Percentiles rank a stretch among this genome's conserved stretches.
Evolutionary conservation across 148 eudicot species (phyloP).

Genomic region (Drosera capensis): DNA sequence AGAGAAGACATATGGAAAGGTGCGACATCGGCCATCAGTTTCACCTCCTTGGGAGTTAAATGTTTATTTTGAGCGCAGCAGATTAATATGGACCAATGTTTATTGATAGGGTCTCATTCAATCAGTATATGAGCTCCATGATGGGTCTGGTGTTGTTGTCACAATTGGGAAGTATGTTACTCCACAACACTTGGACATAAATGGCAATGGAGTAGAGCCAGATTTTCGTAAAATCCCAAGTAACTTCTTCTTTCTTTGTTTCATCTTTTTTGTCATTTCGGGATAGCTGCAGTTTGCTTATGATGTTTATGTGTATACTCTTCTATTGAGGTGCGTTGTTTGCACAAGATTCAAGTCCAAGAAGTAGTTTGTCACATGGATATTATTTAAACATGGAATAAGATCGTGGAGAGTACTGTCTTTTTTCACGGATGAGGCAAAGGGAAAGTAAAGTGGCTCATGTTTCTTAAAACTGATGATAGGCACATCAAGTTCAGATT

Average conservation of each 20-base stretch:
- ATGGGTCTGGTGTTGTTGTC: conserved; percentile 90
- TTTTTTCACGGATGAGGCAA: too few species aligned
- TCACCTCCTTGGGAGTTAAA: too few species aligned
- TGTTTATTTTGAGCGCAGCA: too few species aligned
- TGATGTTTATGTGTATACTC: background rate
- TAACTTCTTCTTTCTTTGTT: conserved; percentile 12
- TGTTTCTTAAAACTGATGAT: too few species aligned
- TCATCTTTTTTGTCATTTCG: background rate
- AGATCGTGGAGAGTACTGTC: too few species aligned
- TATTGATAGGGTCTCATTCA: conserved; percentile 72
- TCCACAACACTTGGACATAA: conserved; percentile 71
- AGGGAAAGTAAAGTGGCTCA: too few species aligned
- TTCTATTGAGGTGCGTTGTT: too few species aligned
- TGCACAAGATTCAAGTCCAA: too few species aligned
- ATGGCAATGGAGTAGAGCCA: conserved; percentile 80
- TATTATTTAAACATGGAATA: too few species aligned
- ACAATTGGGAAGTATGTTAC: conserved; percentile 89
- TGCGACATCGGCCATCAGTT: conserved; percentile 10
- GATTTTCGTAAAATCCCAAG: conserved; percentile 70
- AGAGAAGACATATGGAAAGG: conserved; percentile 90
- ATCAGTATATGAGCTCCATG: conserved; percentile 88
- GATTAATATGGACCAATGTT: background rate
- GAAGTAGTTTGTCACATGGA: too few species aligned
- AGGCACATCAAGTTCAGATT: too few species aligned
- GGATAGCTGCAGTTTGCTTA: background rate